Conservation (phyloP, 177 flowering plant genomes). For the Telopea speciosissima region DNA sequence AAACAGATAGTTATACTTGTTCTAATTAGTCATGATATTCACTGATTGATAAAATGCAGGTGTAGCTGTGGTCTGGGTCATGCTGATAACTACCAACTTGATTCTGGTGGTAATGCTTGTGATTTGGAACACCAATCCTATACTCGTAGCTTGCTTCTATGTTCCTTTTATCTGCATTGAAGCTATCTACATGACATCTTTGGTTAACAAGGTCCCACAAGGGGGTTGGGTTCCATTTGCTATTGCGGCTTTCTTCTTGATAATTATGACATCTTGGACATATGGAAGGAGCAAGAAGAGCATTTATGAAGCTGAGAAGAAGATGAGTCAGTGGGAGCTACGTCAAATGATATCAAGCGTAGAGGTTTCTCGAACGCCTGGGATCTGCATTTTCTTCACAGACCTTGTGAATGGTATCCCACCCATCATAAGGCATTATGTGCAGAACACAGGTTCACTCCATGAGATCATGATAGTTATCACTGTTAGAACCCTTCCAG, state of each 20-base stretch:
- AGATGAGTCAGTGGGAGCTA: constrained; percentile 17
- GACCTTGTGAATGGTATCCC: constrained; percentile 28
- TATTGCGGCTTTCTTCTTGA: constrained; percentile 7
- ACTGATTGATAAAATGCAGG: background rate
- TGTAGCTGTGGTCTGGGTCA: constrained; percentile 20
- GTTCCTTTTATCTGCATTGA: constrained; percentile 8
- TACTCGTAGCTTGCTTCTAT: constrained; percentile 10
- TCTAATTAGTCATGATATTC: too few species aligned
- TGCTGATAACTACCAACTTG: constrained; percentile 21
- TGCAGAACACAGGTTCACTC: constrained; percentile 18
- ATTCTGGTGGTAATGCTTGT: constrained; percentile 21
- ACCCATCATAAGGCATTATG: constrained; percentile 27
- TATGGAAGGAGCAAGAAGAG: constrained; percentile 23
- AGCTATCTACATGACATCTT: constrained; percentile 13
- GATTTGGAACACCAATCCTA: constrained; percentile 13
- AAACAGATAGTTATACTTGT: too few species aligned
- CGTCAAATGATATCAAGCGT: constrained; percentile 9
- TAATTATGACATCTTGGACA: constrained; percentile 17
- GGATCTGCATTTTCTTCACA: constrained; percentile 28
- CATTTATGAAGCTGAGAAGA: constrained; percentile 15
- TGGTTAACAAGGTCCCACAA: constrained; percentile 17
- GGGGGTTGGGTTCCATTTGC: constrained; percentile 25
- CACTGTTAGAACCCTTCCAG: constrained; percentile 21
- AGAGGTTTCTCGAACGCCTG: constrained; percentile 12
- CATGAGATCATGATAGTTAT: constrained; percentile 22